These are phyloP conservation scores for Arthromyces matolae DNA, from an alignment of 768 basidiomycete genomes.

Conservation along the genomic window DNA sequence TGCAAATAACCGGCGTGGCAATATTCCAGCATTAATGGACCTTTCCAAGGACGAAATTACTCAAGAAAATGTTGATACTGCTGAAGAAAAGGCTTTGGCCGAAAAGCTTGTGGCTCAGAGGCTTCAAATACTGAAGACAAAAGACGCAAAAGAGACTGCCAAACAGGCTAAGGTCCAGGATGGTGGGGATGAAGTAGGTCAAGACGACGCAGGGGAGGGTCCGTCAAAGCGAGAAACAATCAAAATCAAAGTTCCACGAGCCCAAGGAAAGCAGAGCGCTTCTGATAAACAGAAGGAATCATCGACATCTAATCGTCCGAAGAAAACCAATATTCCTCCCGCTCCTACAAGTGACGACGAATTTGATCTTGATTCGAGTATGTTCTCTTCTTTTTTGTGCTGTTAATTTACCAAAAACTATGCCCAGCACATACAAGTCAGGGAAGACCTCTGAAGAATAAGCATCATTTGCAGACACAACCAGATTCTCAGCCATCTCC, in stretches of 20 bases:
- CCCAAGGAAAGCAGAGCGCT: conserved; percentile 10
- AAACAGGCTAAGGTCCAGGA: conserved; percentile 12
- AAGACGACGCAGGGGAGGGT: conserved; percentile 19
- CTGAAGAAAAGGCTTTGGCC: conserved; percentile 36
- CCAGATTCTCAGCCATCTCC: conserved; percentile 3
- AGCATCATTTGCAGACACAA: conserved; percentile 8
- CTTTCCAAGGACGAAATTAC: conserved; percentile 37
- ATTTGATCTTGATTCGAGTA: conserved; percentile 10
- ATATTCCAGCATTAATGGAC: conserved; percentile 33
- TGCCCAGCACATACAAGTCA: too few species aligned
- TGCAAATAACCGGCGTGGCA: conserved; percentile 40
- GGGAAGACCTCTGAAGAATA: conserved; percentile 12
- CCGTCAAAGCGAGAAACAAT: conserved; percentile 20
- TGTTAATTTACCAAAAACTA: too few species aligned
- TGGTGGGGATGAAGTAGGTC: conserved; percentile 14
- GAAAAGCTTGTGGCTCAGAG: conserved; percentile 38
- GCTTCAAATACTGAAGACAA: conserved; percentile 33
- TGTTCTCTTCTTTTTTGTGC: conserved; percentile 1
- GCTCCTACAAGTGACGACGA: conserved; percentile 15
- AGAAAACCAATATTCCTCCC: too few species aligned
- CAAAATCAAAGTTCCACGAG: conserved; percentile 27
- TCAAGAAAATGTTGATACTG: conserved; percentile 45
- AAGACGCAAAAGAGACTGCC: conserved; percentile 26
- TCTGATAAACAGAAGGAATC: conserved; percentile 27
- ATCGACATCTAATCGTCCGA: conserved; percentile 19